These are phyloP conservation scores for Wickerhamomyces chambardii DNA, from an alignment of 805 yeast genomes.

Conservation along the genomic window DNA sequence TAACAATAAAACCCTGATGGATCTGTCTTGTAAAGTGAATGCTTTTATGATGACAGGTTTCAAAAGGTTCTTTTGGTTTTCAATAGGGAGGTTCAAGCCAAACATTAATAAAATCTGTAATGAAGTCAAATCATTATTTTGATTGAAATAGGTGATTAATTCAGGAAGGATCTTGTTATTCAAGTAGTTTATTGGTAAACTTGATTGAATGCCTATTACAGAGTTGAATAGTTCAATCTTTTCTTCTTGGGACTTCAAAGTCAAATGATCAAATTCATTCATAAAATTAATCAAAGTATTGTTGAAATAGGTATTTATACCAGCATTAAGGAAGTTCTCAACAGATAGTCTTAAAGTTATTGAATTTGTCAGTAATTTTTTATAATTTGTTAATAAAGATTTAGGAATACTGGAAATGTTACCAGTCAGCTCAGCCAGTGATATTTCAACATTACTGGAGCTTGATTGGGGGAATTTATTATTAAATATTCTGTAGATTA, in stretches of 20 bases:
- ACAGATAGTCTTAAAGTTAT: constrained; percentile 29
- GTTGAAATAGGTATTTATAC: constrained; percentile 17
- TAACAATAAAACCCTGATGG: constrained; percentile 65
- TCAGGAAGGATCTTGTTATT: constrained; percentile 67
- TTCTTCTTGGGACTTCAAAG: constrained; percentile 42
- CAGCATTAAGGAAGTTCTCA: constrained; percentile 16
- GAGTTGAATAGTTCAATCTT: constrained; percentile 37
- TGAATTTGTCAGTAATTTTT: constrained; percentile 29
- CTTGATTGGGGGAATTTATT: constrained; percentile 4
- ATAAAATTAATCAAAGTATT: constrained; percentile 44
- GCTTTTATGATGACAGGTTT: constrained; percentile 59
- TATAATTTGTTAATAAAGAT: constrained; percentile 24
- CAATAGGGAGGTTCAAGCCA: constrained; percentile 21
- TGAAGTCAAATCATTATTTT: constrained; percentile 18
- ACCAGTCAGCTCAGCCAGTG: constrained; percentile 5
- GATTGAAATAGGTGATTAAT: constrained; percentile 35
- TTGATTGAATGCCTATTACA: constrained; percentile 22
- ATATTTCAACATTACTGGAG: constrained; percentile 4
- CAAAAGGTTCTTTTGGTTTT: constrained; percentile 29
- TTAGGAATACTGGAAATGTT: constrained; percentile 23
- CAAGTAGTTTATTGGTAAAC: constrained; percentile 43
- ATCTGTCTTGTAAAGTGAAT: constrained; percentile 64
- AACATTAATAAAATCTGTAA: constrained; percentile 21
- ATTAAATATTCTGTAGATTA: constrained; percentile 39
- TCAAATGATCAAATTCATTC: constrained; percentile 44